These are phyloP conservation scores for Cryptococcus amylolentus DNA, from an alignment of 1,284 basidiomycete species.

Conservation along the genomic window DNA sequence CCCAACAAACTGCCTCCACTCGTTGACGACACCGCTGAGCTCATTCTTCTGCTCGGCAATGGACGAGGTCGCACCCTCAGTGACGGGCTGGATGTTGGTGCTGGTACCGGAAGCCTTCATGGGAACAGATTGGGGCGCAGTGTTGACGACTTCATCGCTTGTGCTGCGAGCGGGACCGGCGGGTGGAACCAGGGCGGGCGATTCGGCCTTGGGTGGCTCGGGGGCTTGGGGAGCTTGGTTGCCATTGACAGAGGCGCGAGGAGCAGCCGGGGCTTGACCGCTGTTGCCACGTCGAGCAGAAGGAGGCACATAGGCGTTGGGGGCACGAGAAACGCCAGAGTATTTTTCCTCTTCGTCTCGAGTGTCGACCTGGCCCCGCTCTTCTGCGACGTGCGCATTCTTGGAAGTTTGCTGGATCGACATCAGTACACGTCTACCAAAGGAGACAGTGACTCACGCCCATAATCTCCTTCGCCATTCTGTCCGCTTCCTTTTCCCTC, in stretches of 20 bases:
- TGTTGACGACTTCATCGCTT: conserved; percentile 18
- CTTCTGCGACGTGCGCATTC: conserved; percentile 88
- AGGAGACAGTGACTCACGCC: conserved; percentile 55
- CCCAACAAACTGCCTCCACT: conserved; percentile 82
- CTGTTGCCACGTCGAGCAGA: conserved; percentile 60
- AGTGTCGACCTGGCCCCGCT: conserved; percentile 64
- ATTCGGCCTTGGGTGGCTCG: conserved; percentile 5
- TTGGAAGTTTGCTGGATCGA: conserved; percentile 57
- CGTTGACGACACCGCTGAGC: conserved; percentile 37
- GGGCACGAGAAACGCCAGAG: conserved; percentile 81
- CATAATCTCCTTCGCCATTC: conserved; percentile 86
- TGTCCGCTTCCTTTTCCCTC: conserved; percentile 80
- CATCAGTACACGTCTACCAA: neutral
- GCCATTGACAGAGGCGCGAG: conserved; percentile 18
- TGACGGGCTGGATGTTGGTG: neutral
- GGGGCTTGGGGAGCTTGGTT: conserved; percentile 6
- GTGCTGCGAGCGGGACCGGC: conserved; percentile 16
- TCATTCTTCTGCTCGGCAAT: conserved; percentile 15
- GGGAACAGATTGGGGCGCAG: conserved; percentile 6
- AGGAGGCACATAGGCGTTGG: conserved; percentile 89
- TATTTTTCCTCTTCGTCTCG: conserved; percentile 93
- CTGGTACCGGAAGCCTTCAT: conserved; percentile 3
- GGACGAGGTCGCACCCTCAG: neutral
- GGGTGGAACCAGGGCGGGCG: conserved; percentile 6
- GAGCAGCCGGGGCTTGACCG: conserved; percentile 8